Percentiles rank a stretch among this genome's conserved stretches.
Evolutionary conservation across 352 stramenopile genomes (phyloP).

Genomic region (Globisporangium ultimum): DNA sequence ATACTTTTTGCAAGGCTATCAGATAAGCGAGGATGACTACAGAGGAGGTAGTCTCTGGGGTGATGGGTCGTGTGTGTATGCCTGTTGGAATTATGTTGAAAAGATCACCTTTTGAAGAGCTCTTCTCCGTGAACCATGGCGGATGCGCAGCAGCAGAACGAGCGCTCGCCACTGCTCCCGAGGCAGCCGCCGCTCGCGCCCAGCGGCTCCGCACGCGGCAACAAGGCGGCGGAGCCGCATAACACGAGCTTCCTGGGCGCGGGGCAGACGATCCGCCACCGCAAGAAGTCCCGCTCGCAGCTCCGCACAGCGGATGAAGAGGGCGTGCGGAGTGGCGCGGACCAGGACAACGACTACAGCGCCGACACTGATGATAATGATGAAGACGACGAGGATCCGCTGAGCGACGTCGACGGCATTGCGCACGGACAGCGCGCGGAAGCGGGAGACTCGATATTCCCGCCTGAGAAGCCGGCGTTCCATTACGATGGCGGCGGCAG

Average conservation of each 20-base stretch:
- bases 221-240: neutral
- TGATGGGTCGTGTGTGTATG: no score
- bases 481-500: constrained; percentile 7
- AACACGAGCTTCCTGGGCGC: constrained; percentile 5
- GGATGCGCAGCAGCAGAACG: neutral
- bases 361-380: constrained; percentile 8
- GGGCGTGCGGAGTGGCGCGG: neutral
- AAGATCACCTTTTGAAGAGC: no score
- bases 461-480: constrained; percentile 9
- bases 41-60: no score
- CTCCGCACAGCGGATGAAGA: neutral
- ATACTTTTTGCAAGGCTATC: no score
- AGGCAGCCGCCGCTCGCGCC: neutral
- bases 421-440: neutral
- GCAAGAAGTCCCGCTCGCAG: constrained; percentile 13
- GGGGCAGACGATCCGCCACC: constrained; percentile 10
- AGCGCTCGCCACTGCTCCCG: constrained; percentile 9
- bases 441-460: constrained; percentile 10
- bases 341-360: constrained; percentile 5
- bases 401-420: neutral
- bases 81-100: no score
- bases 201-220: neutral
- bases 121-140: neutral
- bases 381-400: constrained; percentile 5
- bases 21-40: no score